Base-by-base conservation (phyloP, 2,329 filamentous ascomycete species). In the Talaromyces sp. region DNA sequence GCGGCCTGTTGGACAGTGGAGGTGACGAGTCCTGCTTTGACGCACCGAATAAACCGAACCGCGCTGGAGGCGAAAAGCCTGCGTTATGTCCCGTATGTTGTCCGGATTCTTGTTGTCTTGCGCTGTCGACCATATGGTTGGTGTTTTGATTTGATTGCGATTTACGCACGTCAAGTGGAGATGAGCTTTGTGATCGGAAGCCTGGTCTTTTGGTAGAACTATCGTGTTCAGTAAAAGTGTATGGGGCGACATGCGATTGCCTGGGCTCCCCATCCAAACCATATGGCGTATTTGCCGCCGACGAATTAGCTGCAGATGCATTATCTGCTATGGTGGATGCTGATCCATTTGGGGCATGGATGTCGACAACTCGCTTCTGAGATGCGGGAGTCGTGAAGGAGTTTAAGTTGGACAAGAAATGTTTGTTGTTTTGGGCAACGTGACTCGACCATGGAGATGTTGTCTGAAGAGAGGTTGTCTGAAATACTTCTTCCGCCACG, bases 371-470 rank as follows among this genome's bases (percentile, higher is more conserved):
- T 31, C 77, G 73, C 65, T 77, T 78, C 66, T 80, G 78, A 43
- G 74, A 73, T 14, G 77, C 75, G 31, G 78, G 78, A 4, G 77
- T 79, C 21, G 73, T 69, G 60, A 73, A 76, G 38, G 73, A 69
- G 54, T 70, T 70, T 17, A 71, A 67, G 26, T 68, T 55, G 66
- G 70, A 56, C 62, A 57, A 2, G 35, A 46, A 49, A 7, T 71
- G 68, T 27, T 43, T 50, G 27, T 71, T 75, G 46, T 78, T 75
- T 49, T 77, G 73, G 58, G 89, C 87, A 70, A 91, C 88, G 66
- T 93, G 90, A 71, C 96, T 96, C 38, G 92, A 91, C 93, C 93
- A 97, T 0, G 92, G 8, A 38, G 43, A 89, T 66, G 93, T 88
- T 69, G 96, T 90, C 59, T 96, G 83, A 67, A 95, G n/a, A n/a